Evolutionary conservation across 2,329 filamentous ascomycete genomes (phyloP), one percentile per base, ranked within the genome.

Genomic region (Botryosphaeria dothidea): DNA sequence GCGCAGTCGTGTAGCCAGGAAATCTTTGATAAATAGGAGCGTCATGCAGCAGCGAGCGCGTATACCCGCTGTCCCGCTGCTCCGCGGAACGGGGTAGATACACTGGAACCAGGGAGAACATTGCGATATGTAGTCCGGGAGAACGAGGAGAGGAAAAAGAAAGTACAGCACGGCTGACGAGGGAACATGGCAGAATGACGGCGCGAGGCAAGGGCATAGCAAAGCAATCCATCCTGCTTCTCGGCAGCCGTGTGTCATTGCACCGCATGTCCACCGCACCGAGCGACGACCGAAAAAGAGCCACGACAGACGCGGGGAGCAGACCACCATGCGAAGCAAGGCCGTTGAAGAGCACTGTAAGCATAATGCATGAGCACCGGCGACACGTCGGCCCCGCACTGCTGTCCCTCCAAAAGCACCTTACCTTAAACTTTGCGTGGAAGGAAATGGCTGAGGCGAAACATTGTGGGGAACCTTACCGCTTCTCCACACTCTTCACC

Each of bases 1-100:
- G 56, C 38, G 36, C 21, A 4, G 54, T 29, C 21, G 54, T 58
- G 56, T 60, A 60, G 38, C 56, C 38, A 34, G 56, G 41, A 23
- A 60, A 60, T 60, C 36, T 60, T 34, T 60, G 43, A 46, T 60
- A 38, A 46, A 45, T 38, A 60, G 43, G 25, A 31, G 25, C 56
- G 27, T 21, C 56, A 60, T 46, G 56, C 56, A 60, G 52, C 52
- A 29, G 36, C 21, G 1, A 9, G 36, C 54, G 54, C 25, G 23
- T 31, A 43, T 29, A 29, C 54, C 36, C 54, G 36, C 17, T 13
- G 36, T 17, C 54, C 36, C 54, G 21, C 36, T 29, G 23, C 25
- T 31, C 56, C 27, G 56, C 25, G 52, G 52, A 13, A 29, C 9
- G 51, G 7, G 51, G 19, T 38, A n/a, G 19, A 5, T 19, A 23